These are phyloP conservation scores for Hydnomerulius pinastri DNA, from an alignment of 768 basidiomycete genomes.

Conservation along the genomic window DNA sequence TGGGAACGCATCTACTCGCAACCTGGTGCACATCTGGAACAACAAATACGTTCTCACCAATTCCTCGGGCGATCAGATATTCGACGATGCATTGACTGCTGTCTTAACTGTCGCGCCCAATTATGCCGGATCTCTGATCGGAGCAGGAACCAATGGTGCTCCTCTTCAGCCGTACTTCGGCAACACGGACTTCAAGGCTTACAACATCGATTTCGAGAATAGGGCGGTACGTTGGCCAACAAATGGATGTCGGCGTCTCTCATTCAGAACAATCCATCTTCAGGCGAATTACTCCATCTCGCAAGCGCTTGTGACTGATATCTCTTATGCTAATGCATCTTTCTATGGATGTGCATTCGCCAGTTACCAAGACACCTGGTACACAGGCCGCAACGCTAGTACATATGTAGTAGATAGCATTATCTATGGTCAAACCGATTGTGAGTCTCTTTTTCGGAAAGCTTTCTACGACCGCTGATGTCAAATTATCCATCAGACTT, in stretches of 20 bases:
- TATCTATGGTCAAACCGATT: constrained; percentile 66
- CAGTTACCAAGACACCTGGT: constrained; percentile 53
- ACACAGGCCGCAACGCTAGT: constrained; percentile 57
- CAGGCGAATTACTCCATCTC: constrained; percentile 58
- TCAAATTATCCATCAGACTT: constrained; percentile 46
- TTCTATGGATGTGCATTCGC: constrained; percentile 65
- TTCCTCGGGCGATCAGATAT: constrained; percentile 38
- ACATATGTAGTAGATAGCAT: constrained; percentile 64
- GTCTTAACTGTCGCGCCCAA: constrained; percentile 57
- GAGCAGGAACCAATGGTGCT: constrained; percentile 60
- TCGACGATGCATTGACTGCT: constrained; percentile 55
- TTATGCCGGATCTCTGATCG: constrained; percentile 57
- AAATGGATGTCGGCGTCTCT: background rate
- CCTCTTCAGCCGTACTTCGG: constrained; percentile 59
- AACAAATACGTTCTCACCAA: constrained; percentile 42
- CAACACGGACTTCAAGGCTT: constrained; percentile 59
- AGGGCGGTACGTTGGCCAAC: constrained; percentile 45
- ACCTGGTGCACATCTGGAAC: constrained; percentile 55
- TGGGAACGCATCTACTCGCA: constrained; percentile 42
- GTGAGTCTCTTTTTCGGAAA: constrained; percentile 48
- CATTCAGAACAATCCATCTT: background rate
- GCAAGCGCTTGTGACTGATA: constrained; percentile 63
- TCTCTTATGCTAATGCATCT: constrained; percentile 65
- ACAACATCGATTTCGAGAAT: constrained; percentile 66
- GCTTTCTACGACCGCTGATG: too few species aligned